A percentile compares a stretch with the other conserved stretches of the same genome.
These are phyloP conservation scores for Leucaena leucocephala DNA, from an alignment of 306 rosid species.

Conservation along the genomic window DNA sequence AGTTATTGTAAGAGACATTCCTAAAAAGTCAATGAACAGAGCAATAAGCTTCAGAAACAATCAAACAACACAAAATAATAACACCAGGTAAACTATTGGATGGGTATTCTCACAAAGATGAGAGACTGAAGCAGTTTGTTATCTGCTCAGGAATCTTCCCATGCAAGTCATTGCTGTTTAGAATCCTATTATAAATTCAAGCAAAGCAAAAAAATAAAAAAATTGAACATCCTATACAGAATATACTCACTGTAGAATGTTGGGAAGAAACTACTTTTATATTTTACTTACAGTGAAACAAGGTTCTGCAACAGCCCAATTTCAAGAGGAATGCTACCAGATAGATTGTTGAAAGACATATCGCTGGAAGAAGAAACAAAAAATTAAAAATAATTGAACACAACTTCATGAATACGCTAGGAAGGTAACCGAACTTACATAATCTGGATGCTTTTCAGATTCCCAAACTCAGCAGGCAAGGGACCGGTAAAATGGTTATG, in stretches of 20 bases:
- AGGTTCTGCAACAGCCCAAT: conserved; percentile 85
- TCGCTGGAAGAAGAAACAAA: conserved; percentile 50
- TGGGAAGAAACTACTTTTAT: not conserved
- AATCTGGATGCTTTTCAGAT: conserved; percentile 73
- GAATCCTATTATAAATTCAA: conserved; percentile 40
- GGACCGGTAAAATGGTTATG: conserved; percentile 59
- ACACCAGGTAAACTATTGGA: not conserved
- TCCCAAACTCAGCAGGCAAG: conserved; percentile 75
- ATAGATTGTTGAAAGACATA: conserved; percentile 72
- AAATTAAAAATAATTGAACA: not conserved
- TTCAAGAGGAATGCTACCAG: conserved; percentile 71
- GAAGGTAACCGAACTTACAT: conserved; percentile 46
- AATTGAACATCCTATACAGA: not conserved
- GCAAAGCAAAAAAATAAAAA: not conserved
- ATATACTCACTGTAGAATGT: not conserved
- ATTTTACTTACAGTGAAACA: conserved; percentile 57
- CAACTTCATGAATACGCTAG: not conserved
- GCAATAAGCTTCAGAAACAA: not conserved
- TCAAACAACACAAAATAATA: not conserved
- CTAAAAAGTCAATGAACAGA: conserved; percentile 36
- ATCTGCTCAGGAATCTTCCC: conserved; percentile 66
- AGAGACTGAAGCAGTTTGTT: conserved; percentile 63
- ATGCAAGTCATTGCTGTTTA: conserved; percentile 52
- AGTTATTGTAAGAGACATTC: conserved; percentile 86
- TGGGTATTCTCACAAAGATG: conserved; percentile 44